Evolutionary conservation across 2,329 filamentous ascomycete genomes (phyloP), one percentile per base, ranked within the genome.

Genomic region (Xylaria sp.): DNA sequence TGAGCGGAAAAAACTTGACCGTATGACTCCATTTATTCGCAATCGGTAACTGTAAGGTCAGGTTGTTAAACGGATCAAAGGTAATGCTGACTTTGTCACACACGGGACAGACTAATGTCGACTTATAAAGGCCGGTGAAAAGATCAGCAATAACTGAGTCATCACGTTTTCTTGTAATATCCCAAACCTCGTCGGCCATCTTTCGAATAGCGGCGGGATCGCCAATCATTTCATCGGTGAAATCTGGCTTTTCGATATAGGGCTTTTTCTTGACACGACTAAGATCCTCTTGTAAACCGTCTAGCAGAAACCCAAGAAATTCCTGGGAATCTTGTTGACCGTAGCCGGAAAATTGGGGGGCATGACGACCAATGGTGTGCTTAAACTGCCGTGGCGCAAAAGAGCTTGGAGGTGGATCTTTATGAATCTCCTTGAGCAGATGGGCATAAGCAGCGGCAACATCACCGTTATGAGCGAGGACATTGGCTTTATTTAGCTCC

Each of bases 81-180:
- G 96, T 98, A 75, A 99, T 97, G 86, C 94, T 98, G 80, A 98
- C 92, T 82, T 98, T 99, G 74, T 91, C 87, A 79, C 96, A 99
- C 7, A 87, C 88, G 0, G 96, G 96, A 77, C 96, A 99, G 71
- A 96, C 91, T 71, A 99, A 87, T 0, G 95, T 98, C 53, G 97
- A 98, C 82, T 98, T 98, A 86, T 98, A 99, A 86, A 98, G 93
- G 71, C 96, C 96, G 24, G 93, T 97, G 79, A 99, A 99, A 11
- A 99, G 85, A 78, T 99, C 96, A 65, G 93, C 95, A 72, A 98
- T 93, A 48, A 98, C 92, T 0, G 96, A 98, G 77, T 98, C 94
- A 73, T 99, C 97, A 61, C 96, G 90, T 71, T 91, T 90, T 77
- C 93, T 93, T 72, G 97, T 97, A 68, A 97, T 97, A 69, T 93